These are phyloP conservation scores for Rubia peregrina DNA, from an alignment of 305 asterid genomes.

Conservation along the genomic window DNA sequence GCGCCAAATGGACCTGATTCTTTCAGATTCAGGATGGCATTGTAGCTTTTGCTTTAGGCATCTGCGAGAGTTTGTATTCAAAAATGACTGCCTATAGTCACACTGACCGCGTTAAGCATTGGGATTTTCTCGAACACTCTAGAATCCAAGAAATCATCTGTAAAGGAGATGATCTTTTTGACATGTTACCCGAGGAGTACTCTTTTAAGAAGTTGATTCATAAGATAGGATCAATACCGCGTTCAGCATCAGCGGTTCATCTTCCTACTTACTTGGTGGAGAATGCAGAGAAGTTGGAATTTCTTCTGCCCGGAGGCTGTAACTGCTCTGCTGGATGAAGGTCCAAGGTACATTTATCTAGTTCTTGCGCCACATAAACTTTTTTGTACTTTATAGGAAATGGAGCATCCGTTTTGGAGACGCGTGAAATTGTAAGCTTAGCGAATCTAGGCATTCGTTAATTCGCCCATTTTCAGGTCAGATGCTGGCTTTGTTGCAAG, in stretches of 20 bases:
- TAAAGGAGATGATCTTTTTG: conserved; percentile 65
- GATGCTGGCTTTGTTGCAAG: background rate
- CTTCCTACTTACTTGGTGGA: conserved; percentile 63
- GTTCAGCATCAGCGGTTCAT: conserved; percentile 70
- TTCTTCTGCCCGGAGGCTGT: conserved; percentile 88
- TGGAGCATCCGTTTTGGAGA: no score
- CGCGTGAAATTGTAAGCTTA: no score
- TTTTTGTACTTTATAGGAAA: background rate
- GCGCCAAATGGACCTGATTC: conserved; percentile 47
- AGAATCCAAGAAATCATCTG: conserved; percentile 71
- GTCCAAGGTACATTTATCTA: background rate
- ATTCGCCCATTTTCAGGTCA: background rate
- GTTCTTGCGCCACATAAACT: background rate
- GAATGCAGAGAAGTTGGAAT: conserved; percentile 58
- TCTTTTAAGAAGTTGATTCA: conserved; percentile 64
- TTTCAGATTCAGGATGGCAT: conserved; percentile 87
- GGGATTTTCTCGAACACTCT: conserved; percentile 38
- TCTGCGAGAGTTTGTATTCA: conserved; percentile 58
- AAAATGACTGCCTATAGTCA: conserved; percentile 86
- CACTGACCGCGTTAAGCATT: conserved; percentile 56
- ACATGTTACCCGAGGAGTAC: conserved; percentile 87
- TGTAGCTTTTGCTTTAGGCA: conserved; percentile 77
- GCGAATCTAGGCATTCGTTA: background rate
- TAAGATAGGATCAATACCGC: conserved; percentile 73
- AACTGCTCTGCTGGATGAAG: conserved; percentile 32